These are phyloP conservation scores for Botryotinia convoluta DNA, from an alignment of 2,329 filamentous ascomycete species.

Conservation along the genomic window DNA sequence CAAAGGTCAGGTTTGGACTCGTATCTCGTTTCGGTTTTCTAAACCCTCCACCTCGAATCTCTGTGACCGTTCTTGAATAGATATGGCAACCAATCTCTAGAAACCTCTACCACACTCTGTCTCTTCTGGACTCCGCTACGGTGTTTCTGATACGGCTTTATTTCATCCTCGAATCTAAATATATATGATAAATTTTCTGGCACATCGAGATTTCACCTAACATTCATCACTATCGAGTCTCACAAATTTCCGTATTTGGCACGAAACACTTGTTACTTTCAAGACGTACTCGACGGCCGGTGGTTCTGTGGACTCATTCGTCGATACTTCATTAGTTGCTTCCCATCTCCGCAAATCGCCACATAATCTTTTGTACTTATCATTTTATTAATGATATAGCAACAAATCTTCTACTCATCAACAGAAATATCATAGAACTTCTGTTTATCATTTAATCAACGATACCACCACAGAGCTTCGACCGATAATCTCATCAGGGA, in stretches of 20 bases:
- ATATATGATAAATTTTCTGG: background rate
- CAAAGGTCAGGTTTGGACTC: too few species aligned
- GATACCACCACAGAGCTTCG: background rate
- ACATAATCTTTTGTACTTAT: background rate
- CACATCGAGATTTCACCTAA: background rate
- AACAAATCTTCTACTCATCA: too few species aligned
- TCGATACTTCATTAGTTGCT: background rate
- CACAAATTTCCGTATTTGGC: background rate
- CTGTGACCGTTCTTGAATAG: background rate
- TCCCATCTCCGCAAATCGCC: background rate
- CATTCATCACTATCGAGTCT: background rate
- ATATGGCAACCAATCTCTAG: background rate
- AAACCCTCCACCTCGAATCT: background rate
- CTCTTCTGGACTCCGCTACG: background rate
- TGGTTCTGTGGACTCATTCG: background rate
- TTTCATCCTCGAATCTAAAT: background rate
- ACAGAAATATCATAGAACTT: background rate
- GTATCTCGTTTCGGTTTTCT: background rate
- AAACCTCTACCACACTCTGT: background rate
- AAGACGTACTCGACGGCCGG: background rate
- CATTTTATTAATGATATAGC: too few species aligned
- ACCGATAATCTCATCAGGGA: background rate
- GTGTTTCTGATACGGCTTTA: background rate
- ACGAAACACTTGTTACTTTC: background rate
- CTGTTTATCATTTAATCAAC: too few species aligned